Evolutionary conservation across 176 grass and related monocot species (phyloP).

Genomic region (Luzula sylvatica): DNA sequence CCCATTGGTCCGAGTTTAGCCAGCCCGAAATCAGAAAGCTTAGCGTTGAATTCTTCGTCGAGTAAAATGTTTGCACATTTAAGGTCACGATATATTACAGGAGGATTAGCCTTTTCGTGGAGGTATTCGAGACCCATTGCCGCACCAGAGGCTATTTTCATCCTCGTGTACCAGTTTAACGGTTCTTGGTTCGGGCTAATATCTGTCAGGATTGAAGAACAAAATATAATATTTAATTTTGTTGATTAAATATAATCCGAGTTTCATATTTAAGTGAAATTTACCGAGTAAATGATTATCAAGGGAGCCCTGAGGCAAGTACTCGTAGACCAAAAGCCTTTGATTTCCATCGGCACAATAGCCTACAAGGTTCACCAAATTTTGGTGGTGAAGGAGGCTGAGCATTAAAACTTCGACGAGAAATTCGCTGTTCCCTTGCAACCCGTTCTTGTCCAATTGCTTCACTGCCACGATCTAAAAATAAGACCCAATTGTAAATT

Average conservation of each 20-base stretch:
- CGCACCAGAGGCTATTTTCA: slow-evolving; percentile 81
- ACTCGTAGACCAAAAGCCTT: slow-evolving; percentile 83
- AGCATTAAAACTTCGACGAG: slow-evolving; percentile 77
- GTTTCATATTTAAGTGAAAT: background rate
- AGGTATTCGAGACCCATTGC: slow-evolving; percentile 78
- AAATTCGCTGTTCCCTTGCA: slow-evolving; percentile 79
- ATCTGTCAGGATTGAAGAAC: slow-evolving; percentile 32
- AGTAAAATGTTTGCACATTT: slow-evolving; percentile 86
- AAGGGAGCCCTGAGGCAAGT: slow-evolving; percentile 70
- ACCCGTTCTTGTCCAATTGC: slow-evolving; percentile 65
- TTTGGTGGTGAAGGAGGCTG: slow-evolving; percentile 67
- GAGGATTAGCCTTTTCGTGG: slow-evolving; percentile 61
- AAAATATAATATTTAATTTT: background rate
- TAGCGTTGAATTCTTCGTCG: slow-evolving; percentile 52
- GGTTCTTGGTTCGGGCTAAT: slow-evolving; percentile 37
- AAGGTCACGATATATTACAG: slow-evolving; percentile 74
- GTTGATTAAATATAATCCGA: slow-evolving; percentile 4
- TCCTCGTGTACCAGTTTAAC: slow-evolving; percentile 61
- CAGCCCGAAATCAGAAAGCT: slow-evolving; percentile 85
- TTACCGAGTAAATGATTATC: slow-evolving; percentile 70
- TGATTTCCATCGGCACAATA: slow-evolving; percentile 86
- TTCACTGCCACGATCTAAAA: slow-evolving; percentile 75
- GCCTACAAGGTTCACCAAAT: slow-evolving; percentile 77
- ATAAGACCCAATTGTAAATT: no score
- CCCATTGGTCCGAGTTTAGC: slow-evolving; percentile 48